phyloP scores from a whole-genome alignment of 805 yeast genomes.

The Monosporozyma aquatica region DNA sequence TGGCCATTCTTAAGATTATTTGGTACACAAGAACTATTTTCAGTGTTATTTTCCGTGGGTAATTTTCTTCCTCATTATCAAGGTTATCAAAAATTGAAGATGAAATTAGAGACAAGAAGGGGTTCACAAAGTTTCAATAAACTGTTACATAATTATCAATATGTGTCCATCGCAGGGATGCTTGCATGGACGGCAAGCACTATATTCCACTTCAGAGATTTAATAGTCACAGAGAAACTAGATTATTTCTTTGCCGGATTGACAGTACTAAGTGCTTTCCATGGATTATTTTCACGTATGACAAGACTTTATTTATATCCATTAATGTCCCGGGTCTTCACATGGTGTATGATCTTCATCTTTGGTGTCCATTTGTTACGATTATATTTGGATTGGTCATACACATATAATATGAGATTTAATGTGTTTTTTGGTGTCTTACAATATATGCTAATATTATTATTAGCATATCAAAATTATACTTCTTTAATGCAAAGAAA shows the following conservation, averaged over 20 bases:
- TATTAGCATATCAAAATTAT: slow-evolving; percentile 29
- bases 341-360: slow-evolving; percentile 37
- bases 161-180: slow-evolving; percentile 55
- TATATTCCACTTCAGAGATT: slow-evolving; percentile 82
- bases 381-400: slow-evolving; percentile 69
- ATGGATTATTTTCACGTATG: slow-evolving; percentile 53
- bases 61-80: slow-evolving; percentile 58
- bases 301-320: slow-evolving; percentile 44
- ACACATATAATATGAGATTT: slow-evolving; percentile 89
- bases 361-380: slow-evolving; percentile 60
- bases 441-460: slow-evolving; percentile 46
- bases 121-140: slow-evolving; percentile 3
- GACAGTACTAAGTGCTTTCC: slow-evolving; percentile 74
- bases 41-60: slow-evolving; percentile 67
- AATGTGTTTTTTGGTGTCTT: slow-evolving; percentile 69
- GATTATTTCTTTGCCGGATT: slow-evolving; percentile 93
- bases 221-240: slow-evolving; percentile 65
- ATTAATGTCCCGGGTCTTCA: slow-evolving; percentile 31
- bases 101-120: slow-evolving; percentile 5
- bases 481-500: neutral
- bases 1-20: slow-evolving; percentile 82
- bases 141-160: slow-evolving; percentile 15
- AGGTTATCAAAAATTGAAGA: slow-evolving; percentile 33
- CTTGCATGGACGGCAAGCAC: slow-evolving; percentile 84
- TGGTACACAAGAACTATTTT: slow-evolving; percentile 81